Evolutionary conservation across 257 asterid species (phyloP).

Genomic region (Echium plantagineum): DNA sequence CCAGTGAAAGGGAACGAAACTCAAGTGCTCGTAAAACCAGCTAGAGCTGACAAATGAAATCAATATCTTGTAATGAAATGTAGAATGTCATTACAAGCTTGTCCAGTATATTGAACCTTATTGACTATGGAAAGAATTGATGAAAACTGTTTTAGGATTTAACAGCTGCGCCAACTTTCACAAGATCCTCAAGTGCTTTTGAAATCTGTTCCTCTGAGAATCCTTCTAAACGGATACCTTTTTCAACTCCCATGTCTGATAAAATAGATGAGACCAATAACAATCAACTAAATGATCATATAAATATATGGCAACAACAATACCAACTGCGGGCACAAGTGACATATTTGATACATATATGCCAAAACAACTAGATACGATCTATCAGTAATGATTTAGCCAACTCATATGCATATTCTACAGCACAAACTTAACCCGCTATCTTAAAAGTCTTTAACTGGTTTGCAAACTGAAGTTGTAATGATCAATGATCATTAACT

Average conservation of each 20-base stretch:
- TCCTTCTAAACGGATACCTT: slow-evolving; percentile 64
- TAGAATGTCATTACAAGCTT: not conserved
- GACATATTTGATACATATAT: too few species aligned
- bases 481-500: too few species aligned
- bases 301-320: not conserved
- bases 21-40: not conserved
- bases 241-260: slow-evolving; percentile 68
- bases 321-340: not conserved
- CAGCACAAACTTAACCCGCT: too few species aligned
- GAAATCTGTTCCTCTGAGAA: slow-evolving; percentile 61
- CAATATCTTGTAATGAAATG: not conserved
- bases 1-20: too few species aligned
- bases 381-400: too few species aligned
- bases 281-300: not conserved
- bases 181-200: slow-evolving; percentile 72
- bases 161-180: slow-evolving; percentile 47
- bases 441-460: too few species aligned
- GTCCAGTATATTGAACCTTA: slow-evolving; percentile 4
- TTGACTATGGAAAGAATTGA: slow-evolving; percentile 6
- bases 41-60: not conserved
- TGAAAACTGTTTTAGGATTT: slow-evolving; percentile 19
- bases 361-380: too few species aligned
- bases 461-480: too few species aligned
- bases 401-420: too few species aligned
- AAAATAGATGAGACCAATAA: not conserved